phyloP scores from a whole-genome alignment of 768 basidiomycete species.

The Rhodotorula toruloides region DNA sequence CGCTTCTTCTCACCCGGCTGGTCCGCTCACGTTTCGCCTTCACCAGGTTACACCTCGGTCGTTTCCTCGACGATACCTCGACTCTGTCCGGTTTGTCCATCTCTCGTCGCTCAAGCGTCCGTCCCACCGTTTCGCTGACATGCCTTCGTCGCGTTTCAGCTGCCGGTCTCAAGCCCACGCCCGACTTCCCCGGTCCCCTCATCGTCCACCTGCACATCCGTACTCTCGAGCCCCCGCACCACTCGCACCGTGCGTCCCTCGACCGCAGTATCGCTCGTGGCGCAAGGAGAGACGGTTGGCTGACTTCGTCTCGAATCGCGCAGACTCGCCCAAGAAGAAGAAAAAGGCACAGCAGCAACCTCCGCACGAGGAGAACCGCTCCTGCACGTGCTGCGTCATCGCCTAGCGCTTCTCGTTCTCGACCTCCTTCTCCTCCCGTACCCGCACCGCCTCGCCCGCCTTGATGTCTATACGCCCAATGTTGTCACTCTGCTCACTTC shows the following conservation, averaged over 20 bases:
- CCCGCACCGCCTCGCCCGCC: no score
- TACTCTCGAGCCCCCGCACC: neutral
- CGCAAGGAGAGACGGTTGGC: neutral
- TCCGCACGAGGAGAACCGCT: neutral
- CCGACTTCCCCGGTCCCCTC: neutral
- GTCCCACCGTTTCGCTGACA: no score
- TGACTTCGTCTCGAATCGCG: neutral
- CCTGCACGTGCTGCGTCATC: neutral
- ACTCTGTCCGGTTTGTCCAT: neutral
- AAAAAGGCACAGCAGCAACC: no score
- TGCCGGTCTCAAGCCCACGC: neutral
- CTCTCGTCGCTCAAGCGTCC: no score
- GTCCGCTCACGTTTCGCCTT: neutral
- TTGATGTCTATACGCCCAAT: no score
- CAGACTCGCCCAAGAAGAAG: no score
- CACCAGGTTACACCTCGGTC: constrained; percentile 15
- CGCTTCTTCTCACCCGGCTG: no score
- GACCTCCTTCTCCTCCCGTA: neutral
- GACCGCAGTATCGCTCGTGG: neutral
- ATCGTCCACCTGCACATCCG: constrained; percentile 24
- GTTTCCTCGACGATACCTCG: neutral
- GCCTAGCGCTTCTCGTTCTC: neutral
- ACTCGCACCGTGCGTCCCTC: neutral
- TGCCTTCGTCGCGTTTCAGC: no score
- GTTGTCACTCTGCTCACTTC: no score